A percentile compares a stretch with the other conserved stretches of the same genome.
These are phyloP conservation scores for Elymus sibiricus DNA, from an alignment of 176 grass and related monocot species.

Conservation along the genomic window DNA sequence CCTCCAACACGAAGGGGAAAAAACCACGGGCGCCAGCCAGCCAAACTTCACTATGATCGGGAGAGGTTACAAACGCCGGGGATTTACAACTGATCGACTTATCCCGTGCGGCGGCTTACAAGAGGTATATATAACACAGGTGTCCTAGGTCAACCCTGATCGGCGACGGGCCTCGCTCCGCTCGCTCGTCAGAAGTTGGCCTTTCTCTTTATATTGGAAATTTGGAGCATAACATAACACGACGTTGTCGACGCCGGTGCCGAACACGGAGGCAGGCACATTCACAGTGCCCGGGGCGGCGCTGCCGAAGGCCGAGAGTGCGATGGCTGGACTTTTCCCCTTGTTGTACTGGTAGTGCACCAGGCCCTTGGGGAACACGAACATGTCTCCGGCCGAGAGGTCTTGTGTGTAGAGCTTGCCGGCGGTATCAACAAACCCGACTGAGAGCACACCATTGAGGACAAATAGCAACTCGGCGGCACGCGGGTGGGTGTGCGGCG, in stretches of 20 bases:
- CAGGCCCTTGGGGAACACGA: constrained; percentile 46
- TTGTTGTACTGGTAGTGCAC: constrained; percentile 44
- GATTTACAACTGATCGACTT: no score
- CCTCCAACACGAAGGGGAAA: no score
- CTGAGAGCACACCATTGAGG: constrained; percentile 28
- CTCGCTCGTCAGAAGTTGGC: no score
- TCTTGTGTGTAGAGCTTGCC: constrained; percentile 27
- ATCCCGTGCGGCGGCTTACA: no score
- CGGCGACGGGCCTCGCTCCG: no score
- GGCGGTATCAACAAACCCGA: constrained; percentile 43
- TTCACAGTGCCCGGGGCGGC: constrained; percentile 1
- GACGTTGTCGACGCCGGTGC: background rate
- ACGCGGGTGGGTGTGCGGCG: constrained; percentile 53
- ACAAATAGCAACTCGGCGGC: constrained; percentile 46
- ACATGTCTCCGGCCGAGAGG: constrained; percentile 26
- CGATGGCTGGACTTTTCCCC: background rate
- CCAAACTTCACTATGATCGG: no score
- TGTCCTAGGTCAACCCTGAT: no score
- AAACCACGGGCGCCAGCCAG: no score
- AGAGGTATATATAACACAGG: no score
- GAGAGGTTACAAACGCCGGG: no score
- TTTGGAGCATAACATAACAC: no score
- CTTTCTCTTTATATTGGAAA: no score
- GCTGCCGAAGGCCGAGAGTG: constrained; percentile 30
- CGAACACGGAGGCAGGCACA: constrained; percentile 27